A percentile compares a stretch with the other conserved stretches of the same genome.
Conservation (phyloP, 495 filamentous ascomycete genomes). For the Penicillium cosmopolitanum region DNA sequence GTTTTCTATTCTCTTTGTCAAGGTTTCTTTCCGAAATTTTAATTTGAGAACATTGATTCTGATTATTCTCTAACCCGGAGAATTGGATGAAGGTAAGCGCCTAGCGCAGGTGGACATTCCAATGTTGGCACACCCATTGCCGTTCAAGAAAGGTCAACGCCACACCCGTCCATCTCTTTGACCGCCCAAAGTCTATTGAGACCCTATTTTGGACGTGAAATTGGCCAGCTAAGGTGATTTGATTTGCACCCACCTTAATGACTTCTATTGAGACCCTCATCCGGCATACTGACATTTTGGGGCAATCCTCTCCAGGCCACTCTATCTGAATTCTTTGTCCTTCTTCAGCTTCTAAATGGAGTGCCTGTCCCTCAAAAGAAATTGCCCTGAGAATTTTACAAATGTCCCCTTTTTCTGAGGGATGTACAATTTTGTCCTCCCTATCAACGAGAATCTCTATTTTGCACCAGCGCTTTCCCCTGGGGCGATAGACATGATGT, state of each 20-base stretch:
- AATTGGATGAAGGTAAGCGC: no score
- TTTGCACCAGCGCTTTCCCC: neutral
- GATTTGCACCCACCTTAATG: neutral
- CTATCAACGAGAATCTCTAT: neutral
- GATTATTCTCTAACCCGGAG: no score
- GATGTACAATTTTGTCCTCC: neutral
- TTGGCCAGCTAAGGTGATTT: neutral
- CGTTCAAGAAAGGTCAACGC: neutral
- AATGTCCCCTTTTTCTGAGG: neutral
- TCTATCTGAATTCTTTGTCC: neutral
- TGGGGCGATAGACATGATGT: constrained; percentile 4
- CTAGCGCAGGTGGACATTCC: neutral
- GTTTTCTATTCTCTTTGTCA: no score
- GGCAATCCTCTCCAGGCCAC: neutral
- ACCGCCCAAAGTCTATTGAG: neutral
- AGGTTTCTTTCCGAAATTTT: no score
- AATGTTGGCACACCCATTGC: neutral
- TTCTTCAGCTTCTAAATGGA: neutral
- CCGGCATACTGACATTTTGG: neutral
- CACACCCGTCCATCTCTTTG: neutral
- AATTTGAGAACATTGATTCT: no score
- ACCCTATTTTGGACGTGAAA: neutral
- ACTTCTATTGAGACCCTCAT: neutral
- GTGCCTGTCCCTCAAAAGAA: neutral
- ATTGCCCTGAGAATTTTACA: neutral